phyloP scores from a whole-genome alignment of 108 stramenopile species.

The Pseudonitzschia pungens region DNA sequence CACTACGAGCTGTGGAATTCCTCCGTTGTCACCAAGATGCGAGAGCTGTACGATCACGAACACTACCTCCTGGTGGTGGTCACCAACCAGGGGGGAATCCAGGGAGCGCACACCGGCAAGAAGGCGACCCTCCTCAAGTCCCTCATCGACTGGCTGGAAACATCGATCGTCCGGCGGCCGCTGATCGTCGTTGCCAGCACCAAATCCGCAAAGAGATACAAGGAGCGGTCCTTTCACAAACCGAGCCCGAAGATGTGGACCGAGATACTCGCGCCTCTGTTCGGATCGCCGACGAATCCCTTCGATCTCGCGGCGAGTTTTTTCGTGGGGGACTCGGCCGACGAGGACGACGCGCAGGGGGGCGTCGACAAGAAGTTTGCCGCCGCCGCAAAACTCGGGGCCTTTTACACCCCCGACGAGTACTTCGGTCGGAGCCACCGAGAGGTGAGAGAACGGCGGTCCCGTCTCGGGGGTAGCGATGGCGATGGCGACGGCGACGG shows the following conservation, averaged over 20 bases:
- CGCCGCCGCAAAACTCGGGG: conserved; percentile 34
- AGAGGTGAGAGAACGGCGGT: conserved; percentile 31
- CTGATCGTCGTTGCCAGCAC: conserved; percentile 62
- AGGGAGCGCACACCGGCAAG: conserved; percentile 61
- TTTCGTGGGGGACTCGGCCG: conserved; percentile 78
- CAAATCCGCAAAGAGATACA: conserved; percentile 33
- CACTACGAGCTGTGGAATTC: conserved; percentile 78
- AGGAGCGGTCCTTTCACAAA: conserved; percentile 66
- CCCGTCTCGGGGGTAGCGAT: conserved; percentile 7
- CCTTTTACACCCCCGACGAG: conserved; percentile 61
- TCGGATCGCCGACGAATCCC: conserved; percentile 6
- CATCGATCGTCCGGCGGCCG: conserved; percentile 54
- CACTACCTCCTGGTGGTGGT: conserved; percentile 66
- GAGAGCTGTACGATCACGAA: conserved; percentile 52
- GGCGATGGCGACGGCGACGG: not conserved
- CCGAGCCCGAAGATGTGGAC: conserved; percentile 65
- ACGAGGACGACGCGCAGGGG: conserved; percentile 54
- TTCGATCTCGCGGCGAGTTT: conserved; percentile 55
- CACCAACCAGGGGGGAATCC: conserved; percentile 80
- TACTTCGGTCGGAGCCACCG: conserved; percentile 67
- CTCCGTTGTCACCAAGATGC: conserved; percentile 50
- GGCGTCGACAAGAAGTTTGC: conserved; percentile 79
- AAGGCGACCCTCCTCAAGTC: conserved; percentile 61
- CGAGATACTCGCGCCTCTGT: conserved; percentile 34
- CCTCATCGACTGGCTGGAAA: conserved; percentile 76